A percentile compares a stretch with the other conserved stretches of the same genome.
Evolutionary conservation across 306 rosid species (phyloP).

Genomic region (Acacia acuminata): DNA sequence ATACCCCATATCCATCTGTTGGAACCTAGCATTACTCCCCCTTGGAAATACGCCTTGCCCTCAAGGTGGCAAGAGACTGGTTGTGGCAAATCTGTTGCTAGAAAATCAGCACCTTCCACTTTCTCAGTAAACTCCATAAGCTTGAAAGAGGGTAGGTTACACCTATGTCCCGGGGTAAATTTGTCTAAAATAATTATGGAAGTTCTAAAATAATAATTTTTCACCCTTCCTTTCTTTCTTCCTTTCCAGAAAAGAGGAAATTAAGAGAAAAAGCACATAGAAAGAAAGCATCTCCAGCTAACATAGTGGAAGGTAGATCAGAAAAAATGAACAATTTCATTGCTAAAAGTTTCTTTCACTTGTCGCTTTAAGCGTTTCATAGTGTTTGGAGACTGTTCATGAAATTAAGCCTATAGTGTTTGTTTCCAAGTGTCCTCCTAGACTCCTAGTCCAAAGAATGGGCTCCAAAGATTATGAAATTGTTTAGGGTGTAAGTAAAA

Average conservation of each 20-base stretch:
- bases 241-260: neutral
- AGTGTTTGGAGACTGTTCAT: neutral
- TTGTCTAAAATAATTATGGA: neutral
- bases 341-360: neutral
- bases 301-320: neutral
- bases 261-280: neutral
- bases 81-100: no score
- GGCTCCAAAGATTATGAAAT: neutral
- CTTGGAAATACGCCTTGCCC: no score
- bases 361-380: neutral
- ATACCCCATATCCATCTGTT: no score
- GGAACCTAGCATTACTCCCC: no score
- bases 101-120: no score
- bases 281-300: neutral
- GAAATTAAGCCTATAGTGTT: neutral
- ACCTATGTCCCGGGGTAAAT: no score
- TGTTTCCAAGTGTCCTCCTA: neutral
- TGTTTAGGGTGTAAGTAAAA: neutral
- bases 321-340: neutral
- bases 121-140: no score
- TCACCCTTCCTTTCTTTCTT: neutral
- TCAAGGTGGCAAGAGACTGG: no score
- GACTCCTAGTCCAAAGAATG: neutral
- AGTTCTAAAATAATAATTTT: neutral
- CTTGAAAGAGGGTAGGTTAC: no score